A percentile compares a stretch with the other conserved stretches of the same genome.
Evolutionary conservation across 1,139 yeast species (phyloP).

Genomic region (Geotrichum phurueaensis): DNA sequence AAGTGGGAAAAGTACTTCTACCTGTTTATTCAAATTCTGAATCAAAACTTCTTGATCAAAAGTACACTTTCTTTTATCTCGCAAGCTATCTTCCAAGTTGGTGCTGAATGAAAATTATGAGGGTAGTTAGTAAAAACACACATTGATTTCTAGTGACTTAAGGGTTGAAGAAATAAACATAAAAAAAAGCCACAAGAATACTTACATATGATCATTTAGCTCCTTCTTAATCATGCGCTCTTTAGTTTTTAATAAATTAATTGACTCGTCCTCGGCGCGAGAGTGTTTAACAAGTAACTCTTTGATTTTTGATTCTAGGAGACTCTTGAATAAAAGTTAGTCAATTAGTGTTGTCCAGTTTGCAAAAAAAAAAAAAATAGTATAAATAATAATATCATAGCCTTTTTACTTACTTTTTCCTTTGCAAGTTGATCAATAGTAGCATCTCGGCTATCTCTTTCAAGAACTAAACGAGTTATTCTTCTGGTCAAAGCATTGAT

Average conservation of each 20-base stretch:
- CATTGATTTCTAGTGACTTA: too few relatives aligned
- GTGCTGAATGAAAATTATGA: constrained; percentile 11
- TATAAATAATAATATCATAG: neutral
- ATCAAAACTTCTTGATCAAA: constrained; percentile 16
- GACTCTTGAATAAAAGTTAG: neutral
- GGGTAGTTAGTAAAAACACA: neutral
- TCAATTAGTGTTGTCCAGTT: neutral
- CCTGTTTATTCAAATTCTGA: constrained; percentile 14
- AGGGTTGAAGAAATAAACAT: neutral
- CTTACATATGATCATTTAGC: constrained; percentile 7
- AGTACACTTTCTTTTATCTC: neutral
- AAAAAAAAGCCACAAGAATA: neutral
- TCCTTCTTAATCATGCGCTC: neutral
- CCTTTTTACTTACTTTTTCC: neutral
- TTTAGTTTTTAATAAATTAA: neutral
- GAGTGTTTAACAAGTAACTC: neutral
- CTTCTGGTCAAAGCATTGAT: neutral
- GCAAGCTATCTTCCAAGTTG: constrained; percentile 18
- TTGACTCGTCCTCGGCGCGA: neutral
- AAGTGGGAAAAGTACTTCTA: neutral
- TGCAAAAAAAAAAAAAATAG: neutral
- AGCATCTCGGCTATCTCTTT: neutral
- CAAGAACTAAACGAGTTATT: neutral
- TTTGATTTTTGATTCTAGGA: neutral
- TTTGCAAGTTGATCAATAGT: neutral